Evolutionary conservation across 148 eudicot species (phyloP).

Genomic region (Chenopodium quinoa): DNA sequence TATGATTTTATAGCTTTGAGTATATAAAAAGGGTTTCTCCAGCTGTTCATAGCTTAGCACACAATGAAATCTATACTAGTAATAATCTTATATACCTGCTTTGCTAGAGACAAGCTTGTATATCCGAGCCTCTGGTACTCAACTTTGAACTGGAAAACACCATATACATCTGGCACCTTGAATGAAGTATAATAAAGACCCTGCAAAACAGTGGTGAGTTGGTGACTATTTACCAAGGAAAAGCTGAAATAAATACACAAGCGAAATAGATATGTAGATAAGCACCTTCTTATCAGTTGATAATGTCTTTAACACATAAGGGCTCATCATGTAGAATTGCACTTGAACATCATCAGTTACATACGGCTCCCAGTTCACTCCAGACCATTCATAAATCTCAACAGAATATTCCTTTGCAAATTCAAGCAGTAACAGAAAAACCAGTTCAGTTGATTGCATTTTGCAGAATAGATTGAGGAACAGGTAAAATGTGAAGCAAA

Average conservation of each 20-base stretch:
- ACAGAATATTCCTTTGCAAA: conserved; percentile 36
- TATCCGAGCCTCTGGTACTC: conserved; percentile 93
- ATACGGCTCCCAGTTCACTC: conserved; percentile 43
- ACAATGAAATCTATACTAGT: neutral
- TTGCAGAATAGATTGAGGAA: neutral
- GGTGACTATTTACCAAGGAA: neutral
- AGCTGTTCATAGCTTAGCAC: neutral
- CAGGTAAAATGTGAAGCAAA: neutral
- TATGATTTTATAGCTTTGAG: neutral
- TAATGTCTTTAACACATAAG: conserved; percentile 40
- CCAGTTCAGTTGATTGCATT: neutral
- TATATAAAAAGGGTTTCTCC: neutral
- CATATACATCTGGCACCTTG: conserved; percentile 95
- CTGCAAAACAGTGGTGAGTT: conserved; percentile 36
- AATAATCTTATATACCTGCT: conserved; percentile 54
- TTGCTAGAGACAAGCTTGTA: conserved; percentile 80
- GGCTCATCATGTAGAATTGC: conserved; percentile 53
- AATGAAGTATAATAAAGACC: conserved; percentile 71
- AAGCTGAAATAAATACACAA: neutral
- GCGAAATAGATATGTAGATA: neutral
- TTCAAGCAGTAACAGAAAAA: neutral
- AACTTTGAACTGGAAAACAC: conserved; percentile 94
- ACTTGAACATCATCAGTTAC: conserved; percentile 41
- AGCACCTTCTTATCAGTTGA: conserved; percentile 42
- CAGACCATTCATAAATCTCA: conserved; percentile 46